A percentile compares a stretch with the other conserved stretches of the same genome.
Conservation (phyloP, 148 eudicot genomes). For the Bassia scoparia region DNA sequence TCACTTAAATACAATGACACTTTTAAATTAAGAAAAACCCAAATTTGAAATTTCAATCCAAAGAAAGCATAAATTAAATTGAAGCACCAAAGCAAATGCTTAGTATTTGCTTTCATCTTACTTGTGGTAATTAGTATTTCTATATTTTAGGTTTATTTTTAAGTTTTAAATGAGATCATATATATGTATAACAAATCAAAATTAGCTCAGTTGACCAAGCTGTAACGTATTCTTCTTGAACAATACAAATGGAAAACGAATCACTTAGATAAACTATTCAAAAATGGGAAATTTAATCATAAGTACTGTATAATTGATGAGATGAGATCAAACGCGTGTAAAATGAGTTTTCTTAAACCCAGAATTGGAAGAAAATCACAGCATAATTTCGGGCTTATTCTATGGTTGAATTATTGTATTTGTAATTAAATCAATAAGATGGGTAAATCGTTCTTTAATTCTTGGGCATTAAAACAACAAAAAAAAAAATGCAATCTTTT, state of each 20-base stretch:
- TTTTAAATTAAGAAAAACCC: slow-evolving; percentile 5
- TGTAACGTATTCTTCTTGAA: neutral
- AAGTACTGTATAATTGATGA: neutral
- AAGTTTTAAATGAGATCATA: too few species aligned
- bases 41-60: slow-evolving; percentile 21
- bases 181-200: neutral
- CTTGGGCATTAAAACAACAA: neutral
- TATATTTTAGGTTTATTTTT: too few species aligned
- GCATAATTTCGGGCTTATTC: neutral
- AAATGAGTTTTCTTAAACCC: neutral
- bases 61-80: neutral
- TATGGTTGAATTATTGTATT: neutral
- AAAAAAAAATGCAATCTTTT: neutral
- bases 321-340: neutral
- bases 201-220: slow-evolving; percentile 19
- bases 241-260: neutral
- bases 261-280: neutral
- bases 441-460: neutral
- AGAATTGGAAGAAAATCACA: slow-evolving; percentile 12
- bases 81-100: neutral
- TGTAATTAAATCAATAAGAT: neutral
- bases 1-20: slow-evolving; percentile 13
- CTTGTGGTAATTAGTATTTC: neutral
- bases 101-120: neutral
- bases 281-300: neutral